Base-by-base conservation (phyloP, 2,329 filamentous ascomycete species). In the Mycosphaerella sp. region DNA sequence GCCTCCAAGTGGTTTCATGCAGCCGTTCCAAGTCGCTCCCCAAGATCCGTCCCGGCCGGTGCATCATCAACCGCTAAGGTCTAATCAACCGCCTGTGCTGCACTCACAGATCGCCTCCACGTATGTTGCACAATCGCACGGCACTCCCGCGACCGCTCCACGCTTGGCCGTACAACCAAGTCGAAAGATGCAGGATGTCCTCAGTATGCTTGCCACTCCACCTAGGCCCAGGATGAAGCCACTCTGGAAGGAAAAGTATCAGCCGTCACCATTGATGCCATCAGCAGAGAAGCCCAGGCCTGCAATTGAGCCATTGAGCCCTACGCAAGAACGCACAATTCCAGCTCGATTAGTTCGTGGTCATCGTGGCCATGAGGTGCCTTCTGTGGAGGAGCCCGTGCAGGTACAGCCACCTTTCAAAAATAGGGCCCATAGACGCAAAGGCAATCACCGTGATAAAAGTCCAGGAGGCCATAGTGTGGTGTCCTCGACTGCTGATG, bases 11-110 rank as follows among this genome's bases (percentile, higher is more conserved):
- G 73, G 73, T 13, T 70, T 71, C 52, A 73, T 75, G 69, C 65
- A 75, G 32, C 72, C 72, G 4, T 76, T 75, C 58, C 71, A 73
- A 49, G 70, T 75, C 10, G 64, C 67, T n/a, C 68, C 69, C 7
- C 73, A 75, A 53, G 71, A 72, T 43, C 70, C 69, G 4, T 69
- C 63, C 42, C 52, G 45, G 35, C 50, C 58, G 6, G 43, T 53
- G 28, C 57, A 55, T 53, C 58, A 51, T 59, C 62, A 39, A 49
- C 50, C 18, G 37, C 55, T 42, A 48, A 53, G 32, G 47, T 54
- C 35, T 39, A 58, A 59, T 32, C 46, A 52, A 42, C 45, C 54
- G 5, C 41, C 45, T 27, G 49, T 44, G 6, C 47, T 35, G n/a
- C 52, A 50, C 18, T 49, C 25, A 21, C 13, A 36, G 25, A 48